Evolutionary conservation across 768 basidiomycete genomes (phyloP), one percentile per base, ranked within the genome.

Genomic region (Tricholoma bakamatsutake): DNA sequence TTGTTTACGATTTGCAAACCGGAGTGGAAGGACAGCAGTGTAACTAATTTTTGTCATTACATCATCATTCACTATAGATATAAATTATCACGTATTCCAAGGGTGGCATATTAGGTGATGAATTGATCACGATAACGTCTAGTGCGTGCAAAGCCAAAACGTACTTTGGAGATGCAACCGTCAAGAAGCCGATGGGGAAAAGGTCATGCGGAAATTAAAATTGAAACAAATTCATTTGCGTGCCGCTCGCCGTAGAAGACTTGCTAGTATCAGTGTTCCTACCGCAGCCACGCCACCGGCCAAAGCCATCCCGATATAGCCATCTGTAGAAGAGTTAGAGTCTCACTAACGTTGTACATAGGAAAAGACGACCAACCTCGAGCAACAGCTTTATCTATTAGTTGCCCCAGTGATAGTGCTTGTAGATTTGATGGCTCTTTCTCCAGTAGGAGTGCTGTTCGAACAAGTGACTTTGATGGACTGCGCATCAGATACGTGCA

Each of bases 301-400:
- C 42, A 99, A 78, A 12, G 94, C 97, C 88, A 99, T 93, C 47
- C 97, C 97, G 50, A 98, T 91, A 69, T 98, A 98, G n/a, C 95
- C 95, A 71, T 99, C 96, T 95, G 69, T 5, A 9, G 56, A 4
- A 48, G 54, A 52, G 60, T 50, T n/a, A 31, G 18, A 34, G 46
- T 12, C 28, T 49, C 11, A 55, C 28, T 45, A 15, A 27, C 35
- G 31, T 48, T 28, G 27, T 45, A 9, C 34, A 50, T 9, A 39
- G 53, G 47, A 28, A 8, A 12, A 39, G 34, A 39, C 31, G 12
- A 69, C 77, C 37, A 61, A 91, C 93, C 93, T 75, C 83, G 83
- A 50, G 90, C 78, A 42, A 95, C 86, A 31, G 84, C 88, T 62
- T 84, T 79, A 54, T 98, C 95, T 53, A 98, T 96, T 45, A 98